These are phyloP conservation scores for Cicer bijugum DNA, from an alignment of 306 rosid genomes.

Conservation along the genomic window DNA sequence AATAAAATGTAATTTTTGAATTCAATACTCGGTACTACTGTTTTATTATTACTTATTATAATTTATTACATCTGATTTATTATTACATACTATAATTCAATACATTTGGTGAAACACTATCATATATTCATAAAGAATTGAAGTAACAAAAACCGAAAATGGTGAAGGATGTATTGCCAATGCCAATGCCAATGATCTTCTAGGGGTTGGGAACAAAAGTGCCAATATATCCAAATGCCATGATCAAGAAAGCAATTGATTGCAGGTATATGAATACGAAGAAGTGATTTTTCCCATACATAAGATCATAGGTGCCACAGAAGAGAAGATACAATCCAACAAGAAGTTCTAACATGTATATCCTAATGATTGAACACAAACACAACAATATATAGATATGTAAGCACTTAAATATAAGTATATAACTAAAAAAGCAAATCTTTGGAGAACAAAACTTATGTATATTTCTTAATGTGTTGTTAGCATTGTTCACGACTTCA, in stretches of 20 bases:
- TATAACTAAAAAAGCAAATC: background rate
- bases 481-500: too few relatives aligned
- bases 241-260: conserved; percentile 69
- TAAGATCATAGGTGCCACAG: conserved; percentile 67
- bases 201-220: conserved; percentile 72
- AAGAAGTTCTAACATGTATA: conserved; percentile 67
- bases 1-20: too few relatives aligned
- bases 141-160: background rate
- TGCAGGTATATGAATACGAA: conserved; percentile 73
- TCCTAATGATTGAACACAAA: conserved; percentile 53
- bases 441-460: too few relatives aligned
- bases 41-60: too few relatives aligned
- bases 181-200: conserved; percentile 3
- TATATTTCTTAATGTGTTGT: too few relatives aligned
- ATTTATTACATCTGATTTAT: too few relatives aligned
- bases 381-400: conserved; percentile 4
- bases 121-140: background rate
- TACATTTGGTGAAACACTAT: too few relatives aligned
- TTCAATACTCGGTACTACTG: too few relatives aligned
- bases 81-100: too few relatives aligned
- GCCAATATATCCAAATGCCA: conserved; percentile 85
- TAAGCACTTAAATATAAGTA: background rate
- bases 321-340: conserved; percentile 74
- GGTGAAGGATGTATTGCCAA: conserved; percentile 13
- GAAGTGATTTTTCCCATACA: conserved; percentile 70